Evolutionary conservation across 306 rosid genomes (phyloP).

Genomic region (Casuarina glauca): DNA sequence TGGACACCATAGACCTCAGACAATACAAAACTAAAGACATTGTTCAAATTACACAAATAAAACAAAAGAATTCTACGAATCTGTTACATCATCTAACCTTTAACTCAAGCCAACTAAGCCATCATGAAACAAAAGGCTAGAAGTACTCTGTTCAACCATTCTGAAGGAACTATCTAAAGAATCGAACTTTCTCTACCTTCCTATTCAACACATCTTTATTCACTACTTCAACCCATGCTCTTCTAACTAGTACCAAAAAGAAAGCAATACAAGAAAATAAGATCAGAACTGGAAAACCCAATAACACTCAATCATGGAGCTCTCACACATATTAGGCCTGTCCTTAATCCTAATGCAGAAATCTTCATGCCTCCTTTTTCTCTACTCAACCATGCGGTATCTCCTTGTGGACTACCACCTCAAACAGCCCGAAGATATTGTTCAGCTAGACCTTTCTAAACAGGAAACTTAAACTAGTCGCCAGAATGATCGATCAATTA

Average conservation of each 20-base stretch:
- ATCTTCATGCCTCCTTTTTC: not conserved
- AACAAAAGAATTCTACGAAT: not conserved
- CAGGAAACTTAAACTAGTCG: no score
- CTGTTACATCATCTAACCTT: not conserved
- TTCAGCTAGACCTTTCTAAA: no score
- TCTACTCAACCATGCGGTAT: not conserved
- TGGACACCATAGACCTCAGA: not conserved
- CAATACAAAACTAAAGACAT: not conserved
- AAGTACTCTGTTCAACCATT: no score
- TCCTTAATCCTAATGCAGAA: not conserved
- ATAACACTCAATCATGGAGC: not conserved
- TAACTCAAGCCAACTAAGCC: not conserved
- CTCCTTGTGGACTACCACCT: not conserved
- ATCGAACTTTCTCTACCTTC: not conserved
- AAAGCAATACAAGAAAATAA: no score
- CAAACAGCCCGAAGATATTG: no score
- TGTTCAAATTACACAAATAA: not conserved
- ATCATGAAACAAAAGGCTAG: not conserved
- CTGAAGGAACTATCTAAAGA: not conserved
- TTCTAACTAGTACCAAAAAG: no score
- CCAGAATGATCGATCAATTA: not conserved
- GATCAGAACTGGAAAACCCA: not conserved
- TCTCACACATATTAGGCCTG: not conserved
- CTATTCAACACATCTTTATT: not conserved
- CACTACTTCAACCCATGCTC: not conserved